A percentile compares a stretch with the other conserved stretches of the same genome.
These are phyloP conservation scores for Beauveria scarabaeidicola DNA, from an alignment of 2,329 filamentous ascomycete genomes.

Conservation along the genomic window DNA sequence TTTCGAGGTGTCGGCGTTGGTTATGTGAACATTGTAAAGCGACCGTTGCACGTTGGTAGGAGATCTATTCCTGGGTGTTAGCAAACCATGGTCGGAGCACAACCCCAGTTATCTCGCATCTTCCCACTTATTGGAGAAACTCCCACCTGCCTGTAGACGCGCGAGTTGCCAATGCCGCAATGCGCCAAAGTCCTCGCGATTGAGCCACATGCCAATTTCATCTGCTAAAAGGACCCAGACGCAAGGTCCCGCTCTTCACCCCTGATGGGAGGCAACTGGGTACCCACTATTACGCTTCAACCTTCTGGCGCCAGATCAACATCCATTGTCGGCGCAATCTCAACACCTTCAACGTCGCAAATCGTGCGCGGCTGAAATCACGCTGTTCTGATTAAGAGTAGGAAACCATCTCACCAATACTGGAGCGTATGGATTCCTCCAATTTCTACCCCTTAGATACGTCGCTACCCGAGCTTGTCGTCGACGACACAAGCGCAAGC, in stretches of 20 bases:
- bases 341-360: background rate
- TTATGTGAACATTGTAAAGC: background rate
- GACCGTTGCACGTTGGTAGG: background rate
- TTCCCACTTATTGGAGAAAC: background rate
- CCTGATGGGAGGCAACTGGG: background rate
- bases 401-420: background rate
- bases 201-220: too few species aligned
- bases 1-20: background rate
- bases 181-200: background rate
- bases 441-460: background rate
- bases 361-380: background rate
- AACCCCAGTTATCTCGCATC: background rate
- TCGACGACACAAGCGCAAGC: conserved; percentile 2
- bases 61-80: background rate
- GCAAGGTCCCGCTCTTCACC: background rate
- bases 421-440: background rate
- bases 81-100: background rate
- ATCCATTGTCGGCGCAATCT: background rate
- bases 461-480: conserved; percentile 15
- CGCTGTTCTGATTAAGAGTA: background rate
- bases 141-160: background rate
- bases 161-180: background rate
- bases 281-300: background rate
- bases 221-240: background rate
- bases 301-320: background rate